Evolutionary conservation across 768 basidiomycete genomes (phyloP), one percentile per base, ranked within the genome.

Genomic region (Tylopilus sp.): DNA sequence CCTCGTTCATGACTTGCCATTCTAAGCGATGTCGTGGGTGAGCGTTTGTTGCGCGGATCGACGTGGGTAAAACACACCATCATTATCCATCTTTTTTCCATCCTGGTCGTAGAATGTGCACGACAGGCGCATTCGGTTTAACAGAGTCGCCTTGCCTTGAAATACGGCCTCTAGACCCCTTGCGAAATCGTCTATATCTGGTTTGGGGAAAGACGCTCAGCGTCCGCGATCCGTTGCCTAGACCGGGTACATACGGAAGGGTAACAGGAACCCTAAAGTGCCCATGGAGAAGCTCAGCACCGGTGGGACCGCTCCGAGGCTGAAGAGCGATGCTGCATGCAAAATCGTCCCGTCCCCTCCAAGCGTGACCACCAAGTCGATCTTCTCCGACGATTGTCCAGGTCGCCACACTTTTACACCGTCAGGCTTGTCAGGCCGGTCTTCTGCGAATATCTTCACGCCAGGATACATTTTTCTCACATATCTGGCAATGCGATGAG

Each of bases 1-100:
- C 84, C 70, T 98, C 95, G 65, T 98, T 98, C 92, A 98, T 95
- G 33, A 96, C 95, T 69, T 96, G 94, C 87, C 90, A 94, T 58
- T 87, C 93, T 88, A 42, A 46, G 46, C 19, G 25, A 40, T 40
- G 19, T 26, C 25, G 29, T 26, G 29, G 21, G 36, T 46, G 11
- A 65, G 46, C 17, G 14, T 37, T 43, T 25, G n/a, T 45, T 34
- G 28, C 21, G 25, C 24, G 31, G 31, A 52, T 17, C 52, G 63
- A 19, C 9, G 21, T 21, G n/a, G 19, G 29, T 19, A 28, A 33
- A 2, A 48, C 36, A 69, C 76, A 87, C 87, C 85, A 62, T 86
- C 79, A 22, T 74, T 76, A 53, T 82, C 80, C 54, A 86, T 84
- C 57, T 79, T 80, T 29, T 68, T 68, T 4, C 81, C 77, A 28